Evolutionary conservation across 1,139 yeast genomes (phyloP), one percentile per base, ranked within the genome.

Genomic region (Kurtzmaniella natalensis): DNA sequence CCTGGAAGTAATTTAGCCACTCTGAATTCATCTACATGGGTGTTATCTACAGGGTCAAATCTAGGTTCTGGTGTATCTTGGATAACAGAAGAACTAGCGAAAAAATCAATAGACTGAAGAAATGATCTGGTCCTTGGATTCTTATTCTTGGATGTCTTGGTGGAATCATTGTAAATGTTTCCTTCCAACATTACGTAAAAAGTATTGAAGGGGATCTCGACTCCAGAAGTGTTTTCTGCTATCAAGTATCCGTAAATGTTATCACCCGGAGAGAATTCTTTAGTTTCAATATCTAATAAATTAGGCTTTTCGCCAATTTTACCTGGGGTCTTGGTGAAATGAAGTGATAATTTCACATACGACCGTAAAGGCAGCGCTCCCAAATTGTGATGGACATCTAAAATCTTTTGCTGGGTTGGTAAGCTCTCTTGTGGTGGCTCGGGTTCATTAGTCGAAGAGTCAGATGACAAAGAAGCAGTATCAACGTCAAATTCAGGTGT

Each of bases 141-240:
- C 21, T 36, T 25, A 19, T 18, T 25, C 8, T 18, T 20, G 31
- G 59, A 61, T 2, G 59, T 48, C 3, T 57, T 33, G 1, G 64
- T 64, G 14, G 53, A 53, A 28, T 56, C 53, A 26, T 44, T 32
- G 35, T 44, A 39, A 20, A 58, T 43, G 21, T 48, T 52, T 1
- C 73, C 73, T 45, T 68, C 72, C 31, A 68, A 61, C 17, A 66
- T 46, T 5, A 67, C 51, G 42, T 64, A 68, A 37, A 67, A 61
- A 66, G 63, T 61, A 32, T 62, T 68, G 43, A 66, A 68, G 2
- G 59, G 58, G 16, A 66, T 53, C 1, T 55, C 51, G 8, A 42
- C 36, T 3, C 43, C 37, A 7, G 61, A 48, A 4, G 40, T 46
- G 43, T 64, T 65, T 19, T 46, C 42, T 8, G 65, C 56, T 7